These are phyloP conservation scores for Domatiomyces globalis DNA, from an alignment of 2,329 filamentous ascomycete genomes.

Conservation along the genomic window DNA sequence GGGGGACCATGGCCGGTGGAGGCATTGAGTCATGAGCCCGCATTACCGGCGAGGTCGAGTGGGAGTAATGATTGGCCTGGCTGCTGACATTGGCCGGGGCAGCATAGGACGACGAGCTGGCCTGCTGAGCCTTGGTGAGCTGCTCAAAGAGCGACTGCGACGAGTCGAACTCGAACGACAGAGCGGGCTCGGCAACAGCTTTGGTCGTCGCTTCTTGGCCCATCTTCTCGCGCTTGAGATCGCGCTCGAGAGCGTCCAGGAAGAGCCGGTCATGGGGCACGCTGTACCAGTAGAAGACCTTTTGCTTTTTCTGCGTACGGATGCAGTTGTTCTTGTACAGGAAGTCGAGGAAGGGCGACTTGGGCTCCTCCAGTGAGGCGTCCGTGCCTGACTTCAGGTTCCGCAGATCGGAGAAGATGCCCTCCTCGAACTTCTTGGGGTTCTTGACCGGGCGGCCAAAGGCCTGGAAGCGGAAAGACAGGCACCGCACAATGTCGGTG, in stretches of 20 bases:
- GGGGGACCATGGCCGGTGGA: constrained; percentile 68
- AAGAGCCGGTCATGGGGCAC: constrained; percentile 96
- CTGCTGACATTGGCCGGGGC: constrained; percentile 58
- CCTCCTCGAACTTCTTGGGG: constrained; percentile 99
- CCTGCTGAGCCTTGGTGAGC: constrained; percentile 97
- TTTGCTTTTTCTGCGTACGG: constrained; percentile 98
- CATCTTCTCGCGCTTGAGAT: constrained; percentile 99
- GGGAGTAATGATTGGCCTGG: constrained; percentile 42
- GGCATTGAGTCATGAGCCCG: constrained; percentile 89
- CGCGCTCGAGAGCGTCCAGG: constrained; percentile 89
- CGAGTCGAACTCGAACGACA: constrained; percentile 98
- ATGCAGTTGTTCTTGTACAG: constrained; percentile 99
- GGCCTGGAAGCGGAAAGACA: constrained; percentile 95
- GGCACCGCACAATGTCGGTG: constrained; percentile 94
- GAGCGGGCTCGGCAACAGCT: constrained; percentile 87
- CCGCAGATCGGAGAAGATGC: constrained; percentile 95
- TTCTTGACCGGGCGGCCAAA: constrained; percentile 98
- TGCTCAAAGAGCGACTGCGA: constrained; percentile 98
- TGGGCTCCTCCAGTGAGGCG: constrained; percentile 94
- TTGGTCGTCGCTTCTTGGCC: constrained; percentile 93
- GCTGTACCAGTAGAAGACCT: constrained; percentile 99
- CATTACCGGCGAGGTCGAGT: constrained; percentile 78
- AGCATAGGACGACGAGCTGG: constrained; percentile 84
- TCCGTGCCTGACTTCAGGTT: constrained; percentile 98
- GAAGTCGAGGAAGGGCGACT: constrained; percentile 96